Evolutionary conservation across 1,284 basidiomycete genomes (phyloP).

Genomic region (Ustilago loliicola): DNA sequence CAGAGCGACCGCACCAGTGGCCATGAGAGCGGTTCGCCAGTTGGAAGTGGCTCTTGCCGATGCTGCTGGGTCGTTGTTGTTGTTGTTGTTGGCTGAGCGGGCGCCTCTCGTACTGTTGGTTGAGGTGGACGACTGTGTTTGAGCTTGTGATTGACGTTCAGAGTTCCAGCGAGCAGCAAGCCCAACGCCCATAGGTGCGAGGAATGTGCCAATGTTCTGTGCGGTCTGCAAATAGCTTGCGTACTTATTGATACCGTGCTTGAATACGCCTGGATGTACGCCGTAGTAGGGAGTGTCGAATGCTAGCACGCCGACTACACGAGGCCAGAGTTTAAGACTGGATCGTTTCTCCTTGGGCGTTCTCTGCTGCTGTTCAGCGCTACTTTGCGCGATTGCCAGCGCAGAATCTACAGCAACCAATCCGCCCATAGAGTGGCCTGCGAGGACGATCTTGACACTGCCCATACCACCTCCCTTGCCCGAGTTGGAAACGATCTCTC

Average conservation of each 20-base stretch:
- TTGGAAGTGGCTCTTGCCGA: slow-evolving; percentile 24
- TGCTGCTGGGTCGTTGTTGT: slow-evolving; percentile 19
- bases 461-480: slow-evolving; percentile 59
- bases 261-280: slow-evolving; percentile 87
- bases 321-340: slow-evolving; percentile 82
- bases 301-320: slow-evolving; percentile 82
- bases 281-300: slow-evolving; percentile 81
- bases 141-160: slow-evolving; percentile 39
- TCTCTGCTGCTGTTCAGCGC: slow-evolving; percentile 19
- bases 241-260: slow-evolving; percentile 84
- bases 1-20: slow-evolving; percentile 74
- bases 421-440: slow-evolving; percentile 80
- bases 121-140: slow-evolving; percentile 28
- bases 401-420: slow-evolving; percentile 84
- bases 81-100: slow-evolving; percentile 22
- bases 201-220: slow-evolving; percentile 72
- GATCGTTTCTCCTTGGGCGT: slow-evolving; percentile 26
- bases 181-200: slow-evolving; percentile 72
- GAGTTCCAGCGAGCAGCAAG: slow-evolving; percentile 72
- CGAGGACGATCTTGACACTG: slow-evolving; percentile 79
- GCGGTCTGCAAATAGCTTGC: slow-evolving; percentile 81
- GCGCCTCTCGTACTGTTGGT: slow-evolving; percentile 43
- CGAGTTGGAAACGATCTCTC: slow-evolving; percentile 29
- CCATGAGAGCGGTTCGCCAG: slow-evolving; percentile 72
- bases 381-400: slow-evolving; percentile 67